Conservation (phyloP, 805 yeast genomes). For the Cyberlindnera veronae region DNA sequence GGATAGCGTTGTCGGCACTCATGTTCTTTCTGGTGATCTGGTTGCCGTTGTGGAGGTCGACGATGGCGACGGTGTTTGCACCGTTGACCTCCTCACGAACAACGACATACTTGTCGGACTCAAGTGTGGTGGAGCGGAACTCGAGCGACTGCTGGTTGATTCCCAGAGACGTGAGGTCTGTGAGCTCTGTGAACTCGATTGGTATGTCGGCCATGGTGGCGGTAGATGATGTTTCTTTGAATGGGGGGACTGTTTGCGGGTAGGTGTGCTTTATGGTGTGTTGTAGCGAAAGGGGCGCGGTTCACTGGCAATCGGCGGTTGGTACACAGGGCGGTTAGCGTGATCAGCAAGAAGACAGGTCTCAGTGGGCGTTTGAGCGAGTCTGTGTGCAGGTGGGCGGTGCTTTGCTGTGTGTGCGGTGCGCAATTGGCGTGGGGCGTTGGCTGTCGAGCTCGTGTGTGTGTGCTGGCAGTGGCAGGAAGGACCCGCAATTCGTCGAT, state of each 20-base stretch:
- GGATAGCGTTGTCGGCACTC: constrained; percentile 96
- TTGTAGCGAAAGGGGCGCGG: constrained; percentile 8
- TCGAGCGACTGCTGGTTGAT: constrained; percentile 82
- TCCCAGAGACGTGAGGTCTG: constrained; percentile 83
- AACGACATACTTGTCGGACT: constrained; percentile 88
- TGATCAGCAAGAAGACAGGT: no score
- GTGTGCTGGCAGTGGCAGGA: neutral
- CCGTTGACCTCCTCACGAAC: constrained; percentile 59
- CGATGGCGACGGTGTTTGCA: constrained; percentile 90
- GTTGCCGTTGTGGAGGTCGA: constrained; percentile 77
- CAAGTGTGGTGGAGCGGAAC: constrained; percentile 91
- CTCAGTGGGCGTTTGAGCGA: no score
- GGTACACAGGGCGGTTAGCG: no score
- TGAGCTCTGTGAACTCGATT: constrained; percentile 93
- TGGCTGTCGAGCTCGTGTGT: neutral
- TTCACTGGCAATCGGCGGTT: neutral
- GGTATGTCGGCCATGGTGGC: constrained; percentile 67
- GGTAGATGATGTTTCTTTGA: neutral
- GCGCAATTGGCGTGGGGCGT: neutral
- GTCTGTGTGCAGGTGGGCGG: neutral
- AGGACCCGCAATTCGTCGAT: constrained; percentile 12
- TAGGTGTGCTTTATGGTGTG: neutral
- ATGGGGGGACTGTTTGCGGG: neutral
- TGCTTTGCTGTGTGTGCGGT: neutral
- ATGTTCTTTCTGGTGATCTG: constrained; percentile 84